Base-by-base conservation (phyloP, 345 rosid genomes). In the Eucalyptus grandis region DNA sequence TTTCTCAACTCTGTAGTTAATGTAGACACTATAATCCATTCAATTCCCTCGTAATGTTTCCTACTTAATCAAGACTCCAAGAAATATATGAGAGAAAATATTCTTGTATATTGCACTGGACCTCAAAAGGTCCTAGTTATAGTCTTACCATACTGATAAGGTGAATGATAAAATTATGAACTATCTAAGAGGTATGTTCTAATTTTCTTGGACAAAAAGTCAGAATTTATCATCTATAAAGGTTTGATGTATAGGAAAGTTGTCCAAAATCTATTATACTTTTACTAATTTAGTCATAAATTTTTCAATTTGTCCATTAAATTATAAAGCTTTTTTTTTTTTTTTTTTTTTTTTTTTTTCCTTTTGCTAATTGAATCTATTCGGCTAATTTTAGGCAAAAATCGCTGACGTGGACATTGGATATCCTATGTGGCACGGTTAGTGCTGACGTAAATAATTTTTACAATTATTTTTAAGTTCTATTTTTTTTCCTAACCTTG, bases 361-460 rank as follows among this genome's bases (percentile, higher is more conserved):
- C n/a, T 65, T 65, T 65, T 14, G 1, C 1, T 4, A 65, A 65
- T 65, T 65, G 10, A n/a, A 0, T 14, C 1, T 65, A 30, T 65
- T 8, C 1, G 3, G 0, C 19, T 16, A 65, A n/a, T 0, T 65
- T n/a, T 56, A 11, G 30, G 12, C 0, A 56, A 1, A 56, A 56
- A 53, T 19, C 24, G 6, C 4, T 12, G 4, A 60, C 0, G 0
- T 0, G 1, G 1, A 60, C 2, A 19, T 53, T 53, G 0, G 10
- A 53, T 0, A 5, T 26, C 0, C 0, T 3, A 51, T 51, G 22
- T 51, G 22, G 4, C 53, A 50, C 0, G 0, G 0, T 0, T 11
- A 4, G 0, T 26, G 0, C 0, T 62, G 1, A 62, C 1, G 2
- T 65, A 0, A 8, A 14, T 1, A 65, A n/a, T 65, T n/a, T 14